Conservation (phyloP, 1,139 yeast species). For the Petasospora fabianii region DNA sequence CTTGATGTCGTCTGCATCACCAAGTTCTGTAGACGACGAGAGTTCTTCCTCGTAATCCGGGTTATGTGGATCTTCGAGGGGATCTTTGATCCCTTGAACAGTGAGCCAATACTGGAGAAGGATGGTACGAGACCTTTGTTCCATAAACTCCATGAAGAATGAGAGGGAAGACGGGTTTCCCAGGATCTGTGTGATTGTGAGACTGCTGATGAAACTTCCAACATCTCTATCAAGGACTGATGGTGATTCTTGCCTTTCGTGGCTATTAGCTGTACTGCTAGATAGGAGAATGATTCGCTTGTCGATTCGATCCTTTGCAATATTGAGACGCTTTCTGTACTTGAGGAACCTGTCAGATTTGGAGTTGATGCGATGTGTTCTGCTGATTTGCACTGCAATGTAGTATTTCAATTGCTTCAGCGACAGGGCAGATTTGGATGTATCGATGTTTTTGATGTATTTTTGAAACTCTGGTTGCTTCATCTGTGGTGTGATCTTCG, state of each 20-base stretch:
- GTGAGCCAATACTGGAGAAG: conserved; percentile 62
- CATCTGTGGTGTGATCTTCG: conserved; percentile 31
- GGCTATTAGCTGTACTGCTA: neutral
- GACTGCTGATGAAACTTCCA: conserved; percentile 27
- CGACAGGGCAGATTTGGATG: conserved; percentile 34
- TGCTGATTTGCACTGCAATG: conserved; percentile 38
- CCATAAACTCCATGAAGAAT: conserved; percentile 57
- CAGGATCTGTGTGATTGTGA: conserved; percentile 39
- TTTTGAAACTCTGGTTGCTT: conserved; percentile 39
- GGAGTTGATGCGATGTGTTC: conserved; percentile 22
- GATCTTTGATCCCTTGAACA: conserved; percentile 67
- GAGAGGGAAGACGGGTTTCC: conserved; percentile 45
- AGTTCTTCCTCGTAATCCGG: conserved; percentile 28
- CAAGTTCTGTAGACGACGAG: conserved; percentile 20
- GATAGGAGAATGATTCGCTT: conserved; percentile 24
- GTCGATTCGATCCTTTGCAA: conserved; percentile 34
- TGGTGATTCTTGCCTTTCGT: conserved; percentile 9
- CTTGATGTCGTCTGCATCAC: conserved; percentile 39
- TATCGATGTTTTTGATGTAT: conserved; percentile 37
- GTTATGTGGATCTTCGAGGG: conserved; percentile 52
- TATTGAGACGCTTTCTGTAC: conserved; percentile 32
- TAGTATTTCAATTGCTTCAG: conserved; percentile 43
- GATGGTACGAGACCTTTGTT: conserved; percentile 39
- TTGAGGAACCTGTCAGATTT: conserved; percentile 23
- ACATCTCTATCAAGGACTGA: conserved; percentile 16